Evolutionary conservation across 1,284 basidiomycete genomes (phyloP).

Genomic region (Apiotrichum siamense): DNA sequence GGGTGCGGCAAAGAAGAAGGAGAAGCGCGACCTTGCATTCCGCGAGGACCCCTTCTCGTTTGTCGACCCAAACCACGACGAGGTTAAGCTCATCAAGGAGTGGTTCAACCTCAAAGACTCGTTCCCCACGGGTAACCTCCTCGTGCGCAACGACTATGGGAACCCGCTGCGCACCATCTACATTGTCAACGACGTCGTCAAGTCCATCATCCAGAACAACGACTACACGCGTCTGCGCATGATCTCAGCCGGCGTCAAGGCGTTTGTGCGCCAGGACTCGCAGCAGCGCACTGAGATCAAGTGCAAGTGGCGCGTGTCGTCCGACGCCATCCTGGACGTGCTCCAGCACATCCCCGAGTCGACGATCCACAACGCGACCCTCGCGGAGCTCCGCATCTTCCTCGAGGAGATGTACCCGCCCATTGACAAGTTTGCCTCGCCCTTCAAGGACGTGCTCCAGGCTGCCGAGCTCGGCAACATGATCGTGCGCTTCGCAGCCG

Average conservation of each 20-base stretch:
- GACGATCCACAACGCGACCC: conserved; percentile 58
- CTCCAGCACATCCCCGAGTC: conserved; percentile 67
- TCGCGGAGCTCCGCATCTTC: conserved; percentile 61
- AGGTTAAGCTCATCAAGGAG: conserved; percentile 59
- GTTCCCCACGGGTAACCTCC: conserved; percentile 58
- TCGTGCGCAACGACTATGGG: conserved; percentile 83
- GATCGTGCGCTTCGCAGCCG: conserved; percentile 61
- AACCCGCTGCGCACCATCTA: conserved; percentile 76
- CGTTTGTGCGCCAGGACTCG: conserved; percentile 56
- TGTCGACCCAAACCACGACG: conserved; percentile 63
- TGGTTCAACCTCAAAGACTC: conserved; percentile 66
- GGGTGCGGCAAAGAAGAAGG: conserved; percentile 29
- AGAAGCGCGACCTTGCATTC: conserved; percentile 55
- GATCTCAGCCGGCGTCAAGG: conserved; percentile 83
- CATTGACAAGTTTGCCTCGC: conserved; percentile 57
- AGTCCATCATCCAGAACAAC: conserved; percentile 71
- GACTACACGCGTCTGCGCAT: conserved; percentile 80
- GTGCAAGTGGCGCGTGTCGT: conserved; percentile 62
- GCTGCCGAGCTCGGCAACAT: conserved; percentile 57
- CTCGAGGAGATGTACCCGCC: conserved; percentile 73
- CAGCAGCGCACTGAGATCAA: conserved; percentile 45
- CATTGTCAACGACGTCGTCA: conserved; percentile 79
- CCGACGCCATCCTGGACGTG: conserved; percentile 77
- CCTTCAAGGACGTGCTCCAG: conserved; percentile 48
- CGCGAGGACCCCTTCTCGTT: conserved; percentile 89